These are phyloP conservation scores for Neoscytalidium dimidiatum DNA, from an alignment of 2,329 filamentous ascomycete genomes.

Conservation along the genomic window DNA sequence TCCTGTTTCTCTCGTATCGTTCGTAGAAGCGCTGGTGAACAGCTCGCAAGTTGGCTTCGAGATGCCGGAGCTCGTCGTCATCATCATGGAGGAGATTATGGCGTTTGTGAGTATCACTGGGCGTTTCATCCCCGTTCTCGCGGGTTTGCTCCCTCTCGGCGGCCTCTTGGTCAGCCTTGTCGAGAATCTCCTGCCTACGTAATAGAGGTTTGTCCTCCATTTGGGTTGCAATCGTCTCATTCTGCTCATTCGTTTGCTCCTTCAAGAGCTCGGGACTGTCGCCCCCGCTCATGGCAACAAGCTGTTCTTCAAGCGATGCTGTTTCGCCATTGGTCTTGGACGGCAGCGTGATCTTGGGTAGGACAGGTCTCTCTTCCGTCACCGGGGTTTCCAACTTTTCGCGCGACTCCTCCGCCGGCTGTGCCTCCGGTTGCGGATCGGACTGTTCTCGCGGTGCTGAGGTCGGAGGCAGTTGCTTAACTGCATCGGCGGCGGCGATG, in stretches of 20 bases:
- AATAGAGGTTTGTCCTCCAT: conserved; percentile 83
- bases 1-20: conserved; percentile 67
- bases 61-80: conserved; percentile 75
- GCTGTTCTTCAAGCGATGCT: conserved; percentile 69
- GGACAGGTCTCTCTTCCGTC: conserved; percentile 11
- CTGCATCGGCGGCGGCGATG: conserved; percentile 25
- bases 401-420: not conserved
- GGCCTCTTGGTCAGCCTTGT: conserved; percentile 75
- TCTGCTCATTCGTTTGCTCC: conserved; percentile 80
- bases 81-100: conserved; percentile 86
- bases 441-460: not conserved
- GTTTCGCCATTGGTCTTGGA: conserved; percentile 46
- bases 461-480: conserved; percentile 1
- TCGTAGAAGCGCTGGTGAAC: conserved; percentile 83
- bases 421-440: not conserved
- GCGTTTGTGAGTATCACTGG: conserved; percentile 46
- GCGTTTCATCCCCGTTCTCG: conserved; percentile 40
- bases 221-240: conserved; percentile 84
- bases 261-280: conserved; percentile 69
- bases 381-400: not conserved
- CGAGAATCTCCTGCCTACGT: conserved; percentile 89
- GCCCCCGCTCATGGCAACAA: conserved; percentile 73
- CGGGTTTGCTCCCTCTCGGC: conserved; percentile 54
- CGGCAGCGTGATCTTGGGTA: conserved; percentile 8
- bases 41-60: conserved; percentile 73